Evolutionary conservation across 2,329 filamentous ascomycete species (phyloP).

Genomic region (Neopestalotiopsis clavispora): DNA sequence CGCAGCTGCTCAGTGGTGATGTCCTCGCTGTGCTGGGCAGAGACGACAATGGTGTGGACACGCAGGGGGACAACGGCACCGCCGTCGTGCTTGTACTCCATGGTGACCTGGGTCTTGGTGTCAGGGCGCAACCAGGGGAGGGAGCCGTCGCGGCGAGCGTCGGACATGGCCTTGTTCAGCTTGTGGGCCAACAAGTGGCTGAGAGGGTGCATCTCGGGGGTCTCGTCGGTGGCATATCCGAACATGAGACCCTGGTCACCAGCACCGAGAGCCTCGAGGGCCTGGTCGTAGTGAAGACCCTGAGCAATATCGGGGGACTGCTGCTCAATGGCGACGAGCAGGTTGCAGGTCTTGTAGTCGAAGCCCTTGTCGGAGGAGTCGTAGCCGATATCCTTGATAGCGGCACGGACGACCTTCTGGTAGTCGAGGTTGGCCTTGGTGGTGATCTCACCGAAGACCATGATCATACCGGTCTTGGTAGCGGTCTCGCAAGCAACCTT

Average conservation of each 20-base stretch:
- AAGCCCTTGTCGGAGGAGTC: constrained; percentile 97
- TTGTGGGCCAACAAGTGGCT: constrained; percentile 95
- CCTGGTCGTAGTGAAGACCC: constrained; percentile 97
- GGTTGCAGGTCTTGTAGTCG: constrained; percentile 99
- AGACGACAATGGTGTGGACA: constrained; percentile 96
- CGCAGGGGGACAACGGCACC: constrained; percentile 90
- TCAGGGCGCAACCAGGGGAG: constrained; percentile 96
- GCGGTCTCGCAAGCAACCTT: constrained; percentile 99
- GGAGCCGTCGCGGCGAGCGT: constrained; percentile 83
- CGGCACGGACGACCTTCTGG: constrained; percentile 92
- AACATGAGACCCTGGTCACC: constrained; percentile 99
- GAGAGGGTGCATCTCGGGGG: constrained; percentile 93
- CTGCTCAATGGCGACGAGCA: constrained; percentile 98
- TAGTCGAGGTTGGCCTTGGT: constrained; percentile 96
- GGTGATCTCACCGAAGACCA: constrained; percentile 98
- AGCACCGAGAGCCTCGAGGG: constrained; percentile 95
- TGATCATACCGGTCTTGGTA: constrained; percentile 99
- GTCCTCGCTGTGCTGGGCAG: constrained; percentile 87
- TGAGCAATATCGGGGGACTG: constrained; percentile 99
- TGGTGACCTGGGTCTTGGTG: constrained; percentile 99
- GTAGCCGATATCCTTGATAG: constrained; percentile 99
- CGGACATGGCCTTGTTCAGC: constrained; percentile 94
- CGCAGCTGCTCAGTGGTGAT: constrained; percentile 92
- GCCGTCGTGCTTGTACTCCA: constrained; percentile 97
- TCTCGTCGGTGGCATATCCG: constrained; percentile 99